Base-by-base conservation (phyloP, 1,139 yeast genomes). In the Kodamaea arcana region DNA sequence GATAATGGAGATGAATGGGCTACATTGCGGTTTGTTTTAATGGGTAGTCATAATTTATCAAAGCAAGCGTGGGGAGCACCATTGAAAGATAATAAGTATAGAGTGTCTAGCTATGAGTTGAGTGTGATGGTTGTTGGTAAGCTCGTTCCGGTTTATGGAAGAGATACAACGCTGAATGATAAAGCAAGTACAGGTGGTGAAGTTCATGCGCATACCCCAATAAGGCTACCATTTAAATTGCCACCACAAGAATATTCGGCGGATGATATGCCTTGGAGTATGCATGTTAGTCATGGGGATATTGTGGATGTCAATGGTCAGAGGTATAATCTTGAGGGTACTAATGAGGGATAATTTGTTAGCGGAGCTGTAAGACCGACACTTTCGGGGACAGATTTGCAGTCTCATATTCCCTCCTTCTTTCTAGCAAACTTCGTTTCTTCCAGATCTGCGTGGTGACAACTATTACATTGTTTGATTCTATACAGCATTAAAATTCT, bases 41-140 rank as follows among this genome's bases (percentile, higher is more conserved):
- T 79, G 53, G 80, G 85, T 2, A 78, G 85, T 39, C 80, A 81
- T 28, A 82, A 82, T 49, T 49, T 80, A 24, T 78, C 85, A 18
- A 70, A 72, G 36, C 80, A 76, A 41, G 88, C 88, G 0, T 81
- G 88, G 88, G 90, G 90, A 0, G 40, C 40, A 4, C 40, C 42
- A 2, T 24, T 17, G n/a, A n/a, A 21, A 4, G 11, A 25, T 2
- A 52, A 52, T 14, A 41, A 44, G 18, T 67, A 57, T 38, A 52
- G 51, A 15, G 52, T 69, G 3, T 43, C 62, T 9, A 65, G 69
- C 54, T 80, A 68, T 51, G 90, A 82, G 50, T 65, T 78, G 4
- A 83, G 88, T 1, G 72, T 82, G 42, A 15, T 50, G 41, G 13
- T 40, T 50, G 42, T 43, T 21, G 54, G 59, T n/a, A 36, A 40